Base-by-base conservation (phyloP, 345 rosid genomes). In the Brassica nigra region DNA sequence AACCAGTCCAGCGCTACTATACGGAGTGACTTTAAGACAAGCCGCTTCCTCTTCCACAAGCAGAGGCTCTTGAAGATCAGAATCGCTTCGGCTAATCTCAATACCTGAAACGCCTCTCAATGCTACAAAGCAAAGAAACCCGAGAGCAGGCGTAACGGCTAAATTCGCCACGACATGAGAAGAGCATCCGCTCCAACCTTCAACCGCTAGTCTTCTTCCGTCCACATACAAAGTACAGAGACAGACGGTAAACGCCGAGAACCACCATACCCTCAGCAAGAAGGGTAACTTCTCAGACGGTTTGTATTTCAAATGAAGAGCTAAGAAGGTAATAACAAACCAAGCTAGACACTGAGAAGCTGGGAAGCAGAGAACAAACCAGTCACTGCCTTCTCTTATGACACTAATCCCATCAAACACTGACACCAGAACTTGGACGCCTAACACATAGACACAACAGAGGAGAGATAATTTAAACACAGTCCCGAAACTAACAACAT, bases 211-310 rank as follows among this genome's bases (percentile, higher is more conserved):
- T 70, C 79, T 85, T 82, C 79, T 88, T 75, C 97, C 92, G 70
- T 96, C 98, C 61, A 82, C 89, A 74, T 90, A 90, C 85, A 96
- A 74, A 84, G 84, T 83, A 75, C 84, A 86, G 69, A 92, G 10
- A 78, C 95, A 96, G 66, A 90, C 81, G n/a, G 86, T 68, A 84
- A 96, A 96, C 28, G 95, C 83, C 81, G 86, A 44, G 64, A 87
- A 65, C 97, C 99, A 96, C 99, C 98, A 96, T 49, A 89, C 44
- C 86, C 99, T 90, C 79, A 90, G 67, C 85, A 92, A 82, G 42
- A 87, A 61, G 2, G 97, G 95, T 84, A 93, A 88, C 80, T 86
- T 91, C 88, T 90, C 92, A 9, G 84, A 86, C 16, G 80, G 78
- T 78, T 93, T 93, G 76, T 89, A 90, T 78, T 90, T 93, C 84